Base-by-base conservation (phyloP, 2,329 filamentous ascomycete species). In the Pleoardoris graminearum region DNA sequence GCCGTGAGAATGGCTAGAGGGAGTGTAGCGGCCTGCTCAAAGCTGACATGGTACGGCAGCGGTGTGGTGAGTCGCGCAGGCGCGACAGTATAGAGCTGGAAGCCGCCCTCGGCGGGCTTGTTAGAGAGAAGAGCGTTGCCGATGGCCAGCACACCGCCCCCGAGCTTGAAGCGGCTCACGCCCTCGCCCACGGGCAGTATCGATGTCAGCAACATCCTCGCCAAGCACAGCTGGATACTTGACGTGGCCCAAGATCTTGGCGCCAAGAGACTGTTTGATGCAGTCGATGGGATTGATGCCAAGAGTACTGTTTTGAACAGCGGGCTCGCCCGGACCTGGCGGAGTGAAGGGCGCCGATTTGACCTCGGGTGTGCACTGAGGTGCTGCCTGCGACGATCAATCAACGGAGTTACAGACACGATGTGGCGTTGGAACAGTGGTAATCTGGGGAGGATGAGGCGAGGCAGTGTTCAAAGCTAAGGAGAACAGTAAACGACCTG, bases 151-250 rank as follows among this genome's bases (percentile, higher is more conserved):
- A 79, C 76, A 16, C 76, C 73, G 55, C 77, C 71, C 7, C 77
- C 77, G 4, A 65, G 55, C 27, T 70, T 61, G 63, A 77, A 76
- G 7, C 74, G 68, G 5, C 66, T 66, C 10, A 79, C 76, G 4
- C 59, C 59, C 5, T 66, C 58, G 1, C 77, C 77, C 11, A 79
- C 61, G 46, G 76, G 72, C 11, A 74, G 65, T 4, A 79, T n/a
- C 69, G 54, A 74, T 69, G 4, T 76, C 77, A 1, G 76, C 75
- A 1, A 77, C 65, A 55, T 79, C 77, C 21, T 55, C 51, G 4
- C 77, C 77, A 1, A 65, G 48, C 6, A 60, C 23, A 16, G 21
- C n/a, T 3, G 22, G 30, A 12, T 44, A 23, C 8, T 19, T 16
- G 23, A 50, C 22, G 19, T 37, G 42, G 11, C 8, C 12, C 8